These are phyloP conservation scores for Triglochin maritima DNA, from an alignment of 106 monocot species.

Conservation along the genomic window DNA sequence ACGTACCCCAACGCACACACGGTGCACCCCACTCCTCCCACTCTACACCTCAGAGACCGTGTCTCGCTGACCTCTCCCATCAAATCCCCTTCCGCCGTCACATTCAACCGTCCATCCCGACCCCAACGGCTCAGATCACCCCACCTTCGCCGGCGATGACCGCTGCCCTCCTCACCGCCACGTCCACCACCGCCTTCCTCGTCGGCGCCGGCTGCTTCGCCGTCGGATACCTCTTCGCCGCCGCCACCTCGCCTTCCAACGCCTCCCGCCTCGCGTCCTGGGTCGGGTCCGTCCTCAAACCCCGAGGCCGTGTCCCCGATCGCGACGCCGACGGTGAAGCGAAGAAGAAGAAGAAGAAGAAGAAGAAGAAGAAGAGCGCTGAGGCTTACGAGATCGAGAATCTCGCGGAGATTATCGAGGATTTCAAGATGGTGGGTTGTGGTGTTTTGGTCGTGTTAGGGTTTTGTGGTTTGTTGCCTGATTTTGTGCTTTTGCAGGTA, in stretches of 20 bases:
- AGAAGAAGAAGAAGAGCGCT: conserved; percentile 6
- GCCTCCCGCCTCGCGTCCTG: conserved; percentile 23
- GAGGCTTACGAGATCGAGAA: conserved; percentile 55
- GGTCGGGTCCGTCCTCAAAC: conserved; percentile 13
- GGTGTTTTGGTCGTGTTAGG: background rate
- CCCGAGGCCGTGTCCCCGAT: background rate
- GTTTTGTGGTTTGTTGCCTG: background rate
- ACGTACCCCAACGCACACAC: too few relatives aligned
- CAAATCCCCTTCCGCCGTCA: too few relatives aligned
- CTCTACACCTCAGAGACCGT: too few relatives aligned
- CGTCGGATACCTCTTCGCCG: conserved; percentile 51
- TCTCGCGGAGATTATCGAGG: conserved; percentile 75
- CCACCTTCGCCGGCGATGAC: background rate
- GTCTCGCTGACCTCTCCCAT: too few relatives aligned
- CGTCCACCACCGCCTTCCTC: conserved; percentile 26
- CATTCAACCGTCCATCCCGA: too few relatives aligned
- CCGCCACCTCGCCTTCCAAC: background rate
- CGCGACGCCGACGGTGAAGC: conserved; percentile 8
- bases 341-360: conserved; percentile 12
- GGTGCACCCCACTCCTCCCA: too few relatives aligned
- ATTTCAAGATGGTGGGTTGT: conserved; percentile 78
- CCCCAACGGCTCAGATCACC: too few relatives aligned
- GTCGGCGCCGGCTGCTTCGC: conserved; percentile 69
- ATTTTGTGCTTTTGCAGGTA: conserved; percentile 35
- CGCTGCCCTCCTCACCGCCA: background rate